Base-by-base conservation (phyloP, 345 rosid species). In the Salix arbutifolia region DNA sequence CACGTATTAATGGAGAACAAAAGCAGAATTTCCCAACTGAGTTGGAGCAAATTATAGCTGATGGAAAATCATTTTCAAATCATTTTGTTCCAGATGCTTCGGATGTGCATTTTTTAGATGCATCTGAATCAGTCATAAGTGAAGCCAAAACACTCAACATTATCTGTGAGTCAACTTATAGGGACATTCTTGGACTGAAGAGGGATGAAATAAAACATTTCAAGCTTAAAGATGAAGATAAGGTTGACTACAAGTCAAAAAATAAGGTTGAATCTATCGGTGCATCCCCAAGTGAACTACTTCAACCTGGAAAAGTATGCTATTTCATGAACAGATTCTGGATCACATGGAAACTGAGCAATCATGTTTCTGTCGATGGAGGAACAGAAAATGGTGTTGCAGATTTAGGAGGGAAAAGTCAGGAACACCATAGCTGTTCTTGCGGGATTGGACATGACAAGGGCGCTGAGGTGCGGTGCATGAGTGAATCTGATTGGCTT, bases 401-500 rank as follows among this genome's bases (percentile, higher is more conserved):
- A 74, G 74, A 70, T 60, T 53, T 72, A 72, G 72, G 74, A 81
- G 79, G 53, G 69, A 69, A 81, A 68, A 71, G 42, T 65, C 40
- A 44, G 79, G 68, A 67, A 12, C 18, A 30, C 71, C 23, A 35
- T 71, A 82, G 82, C 69, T 67, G 23, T 33, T 80, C 77, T 78
- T 89, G 91, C 38, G 11, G 67, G 46, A 35, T 76, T 70, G 77
- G 71, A 48, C 42, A 79, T 66, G 82, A 82, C 61, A 85, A 71
- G 71, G 81, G 76, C 30, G 85, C 75, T 52, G 84, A 87, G 78
- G 90, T 89, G 76, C 95, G 93, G 12, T 88, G 70, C 70, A 89
- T 91, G 99, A 68, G 81, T 56, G 96, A 91, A 78, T 78, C 87
- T 4, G 97, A 95, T 79, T 93, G 97, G 96, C 80, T 95, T 6